Conservation (phyloP, 108 stramenopile species). For the Cyclotella sp. region DNA sequence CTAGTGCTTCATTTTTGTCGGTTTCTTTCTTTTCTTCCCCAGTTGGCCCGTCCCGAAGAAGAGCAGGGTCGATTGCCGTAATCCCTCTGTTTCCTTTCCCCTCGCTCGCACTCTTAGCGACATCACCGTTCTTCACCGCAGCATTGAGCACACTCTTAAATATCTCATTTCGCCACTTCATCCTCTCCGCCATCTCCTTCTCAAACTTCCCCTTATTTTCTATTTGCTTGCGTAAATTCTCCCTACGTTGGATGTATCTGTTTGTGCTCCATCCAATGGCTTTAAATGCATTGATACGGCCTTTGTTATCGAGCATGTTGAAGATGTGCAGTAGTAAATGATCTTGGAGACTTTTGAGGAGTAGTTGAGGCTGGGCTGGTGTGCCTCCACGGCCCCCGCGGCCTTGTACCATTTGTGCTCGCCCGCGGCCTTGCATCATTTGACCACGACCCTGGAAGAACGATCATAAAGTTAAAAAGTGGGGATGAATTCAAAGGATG, state of each 20-base stretch:
- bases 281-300: slow-evolving; percentile 24
- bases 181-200: slow-evolving; percentile 19
- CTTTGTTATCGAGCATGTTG: slow-evolving; percentile 20
- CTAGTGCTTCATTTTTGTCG: not conserved
- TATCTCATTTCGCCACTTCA: not conserved
- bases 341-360: not conserved
- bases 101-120: slow-evolving; percentile 2
- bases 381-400: not conserved
- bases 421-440: not conserved
- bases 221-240: slow-evolving; percentile 7
- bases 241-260: slow-evolving; percentile 11
- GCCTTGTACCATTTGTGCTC: not conserved
- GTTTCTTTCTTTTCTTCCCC: slow-evolving; percentile 20
- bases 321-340: slow-evolving; percentile 9
- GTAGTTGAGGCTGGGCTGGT: not conserved
- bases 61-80: slow-evolving; percentile 14
- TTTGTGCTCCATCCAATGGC: slow-evolving; percentile 32
- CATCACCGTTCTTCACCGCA: not conserved
- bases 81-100: not conserved
- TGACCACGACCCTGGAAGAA: not conserved
- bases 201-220: slow-evolving; percentile 11
- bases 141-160: slow-evolving; percentile 1
- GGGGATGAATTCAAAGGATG: not conserved
- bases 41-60: not conserved
- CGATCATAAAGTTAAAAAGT: not conserved